Evolutionary conservation across 1,139 yeast species (phyloP).

Genomic region (Meyerozyma carpophila): DNA sequence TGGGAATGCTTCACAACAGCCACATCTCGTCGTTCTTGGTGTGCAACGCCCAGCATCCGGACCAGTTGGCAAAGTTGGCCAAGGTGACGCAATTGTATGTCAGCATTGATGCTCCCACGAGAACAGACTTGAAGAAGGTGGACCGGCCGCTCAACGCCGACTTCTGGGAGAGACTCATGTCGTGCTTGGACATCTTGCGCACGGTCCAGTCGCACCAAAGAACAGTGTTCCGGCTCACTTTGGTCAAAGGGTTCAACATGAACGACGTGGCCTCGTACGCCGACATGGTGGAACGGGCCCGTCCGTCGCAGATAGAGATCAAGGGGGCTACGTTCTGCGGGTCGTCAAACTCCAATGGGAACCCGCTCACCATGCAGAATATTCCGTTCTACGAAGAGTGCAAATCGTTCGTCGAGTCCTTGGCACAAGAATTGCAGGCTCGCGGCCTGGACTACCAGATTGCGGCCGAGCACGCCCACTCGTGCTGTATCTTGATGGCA

Average conservation of each 20-base stretch:
- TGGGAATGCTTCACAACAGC: slow-evolving; percentile 69
- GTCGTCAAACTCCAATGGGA: slow-evolving; percentile 71
- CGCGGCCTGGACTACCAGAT: slow-evolving; percentile 71
- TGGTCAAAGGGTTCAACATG: slow-evolving; percentile 91
- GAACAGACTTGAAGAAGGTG: slow-evolving; percentile 70
- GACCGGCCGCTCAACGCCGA: slow-evolving; percentile 88
- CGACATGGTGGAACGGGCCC: slow-evolving; percentile 75
- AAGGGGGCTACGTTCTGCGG: slow-evolving; percentile 96
- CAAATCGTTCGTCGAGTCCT: slow-evolving; percentile 59
- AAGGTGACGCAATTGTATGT: slow-evolving; percentile 89
- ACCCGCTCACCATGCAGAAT: slow-evolving; percentile 90
- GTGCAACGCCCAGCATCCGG: slow-evolving; percentile 95
- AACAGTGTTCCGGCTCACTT: slow-evolving; percentile 84
- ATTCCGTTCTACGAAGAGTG: slow-evolving; percentile 94
- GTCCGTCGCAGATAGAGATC: slow-evolving; percentile 85
- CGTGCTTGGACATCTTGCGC: slow-evolving; percentile 74
- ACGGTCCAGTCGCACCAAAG: slow-evolving; percentile 74
- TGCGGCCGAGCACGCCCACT: slow-evolving; percentile 95
- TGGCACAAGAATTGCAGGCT: slow-evolving; percentile 51
- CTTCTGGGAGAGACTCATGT: slow-evolving; percentile 84
- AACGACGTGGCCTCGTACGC: slow-evolving; percentile 81
- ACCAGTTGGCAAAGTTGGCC: slow-evolving; percentile 58
- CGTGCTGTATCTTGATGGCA: slow-evolving; percentile 86
- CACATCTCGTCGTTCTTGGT: slow-evolving; percentile 83
- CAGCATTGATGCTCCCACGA: slow-evolving; percentile 88